A percentile compares a stretch with the other conserved stretches of the same genome.
Evolutionary conservation across 208 protist species (phyloP).

Genomic region (Trypanosoma mega): DNA sequence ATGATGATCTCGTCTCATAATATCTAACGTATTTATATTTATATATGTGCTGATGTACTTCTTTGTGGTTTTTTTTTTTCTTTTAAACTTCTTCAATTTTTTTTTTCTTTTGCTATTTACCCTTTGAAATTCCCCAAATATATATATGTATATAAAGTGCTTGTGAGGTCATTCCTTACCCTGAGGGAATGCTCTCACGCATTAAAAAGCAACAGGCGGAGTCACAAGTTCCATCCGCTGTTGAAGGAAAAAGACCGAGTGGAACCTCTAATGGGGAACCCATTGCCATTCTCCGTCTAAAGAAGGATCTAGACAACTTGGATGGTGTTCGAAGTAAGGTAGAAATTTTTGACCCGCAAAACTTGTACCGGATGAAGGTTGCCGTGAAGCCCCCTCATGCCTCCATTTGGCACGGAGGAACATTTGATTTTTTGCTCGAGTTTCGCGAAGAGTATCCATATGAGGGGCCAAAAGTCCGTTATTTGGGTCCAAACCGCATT

Average conservation of each 20-base stretch:
- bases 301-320: constrained; percentile 59
- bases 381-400: constrained; percentile 31
- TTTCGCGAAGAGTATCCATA: constrained; percentile 80
- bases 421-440: constrained; percentile 65
- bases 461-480: constrained; percentile 77
- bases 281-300: constrained; percentile 51
- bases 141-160: too few relatives aligned
- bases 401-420: constrained; percentile 67
- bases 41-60: constrained; percentile 17
- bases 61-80: constrained; percentile 19
- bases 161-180: neutral
- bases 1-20: too few relatives aligned
- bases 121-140: constrained; percentile 1
- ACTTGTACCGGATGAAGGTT: constrained; percentile 54
- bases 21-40: constrained; percentile 9
- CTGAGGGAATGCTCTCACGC: constrained; percentile 24
- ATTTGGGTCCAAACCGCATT: constrained; percentile 64
- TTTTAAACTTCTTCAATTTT: neutral
- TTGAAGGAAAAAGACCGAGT: neutral
- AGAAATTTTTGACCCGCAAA: constrained; percentile 34
- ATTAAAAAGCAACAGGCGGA: constrained; percentile 31
- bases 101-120: constrained; percentile 9
- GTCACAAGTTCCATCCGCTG: neutral
- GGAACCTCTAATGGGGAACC: constrained; percentile 18
- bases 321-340: constrained; percentile 50